Base-by-base conservation (phyloP, 2,329 filamentous ascomycete species). In the Venturiaceae sp. region DNA sequence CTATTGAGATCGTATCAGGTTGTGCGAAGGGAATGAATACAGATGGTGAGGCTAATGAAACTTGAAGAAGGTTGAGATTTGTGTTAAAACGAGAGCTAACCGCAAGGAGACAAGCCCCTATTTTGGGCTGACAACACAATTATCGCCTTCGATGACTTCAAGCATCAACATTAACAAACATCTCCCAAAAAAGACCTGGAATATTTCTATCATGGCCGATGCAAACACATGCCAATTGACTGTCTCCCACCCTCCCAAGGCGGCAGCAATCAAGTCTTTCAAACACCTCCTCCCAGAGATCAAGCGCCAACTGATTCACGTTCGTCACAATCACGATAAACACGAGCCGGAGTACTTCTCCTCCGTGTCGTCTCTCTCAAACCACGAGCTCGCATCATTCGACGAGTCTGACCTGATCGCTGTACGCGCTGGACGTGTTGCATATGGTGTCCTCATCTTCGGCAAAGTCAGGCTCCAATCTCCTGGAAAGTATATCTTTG, bases 291-390 rank as follows among this genome's bases (percentile, higher is more conserved):
- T 72, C 5, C 63, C 64, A 0, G 63, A 65, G 1, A 58, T 72
- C 13, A 72, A 71, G 58, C 58, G 65, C 3, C 63, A 68, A 57
- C 69, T 72, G 26, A 21, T 67, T 23, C 67, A 70, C 59, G 61
- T 72, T 4, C 69, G 71, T 2, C 70, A 63, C 52, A 58, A 68
- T 13, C 68, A 71, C 55, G 68, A 71, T 58, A 72, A 68, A 59
- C 69, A 73, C 58, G 69, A 72, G 53, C 67, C 68, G 7, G 67
- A 69, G 50, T 72, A 72, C 62, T 73, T 72, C 59, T 61, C 62
- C 39, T 63, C 65, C 5, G 68, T 72, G 55, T 75, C 74, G 50
- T 58, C 64, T 21, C 67, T 80, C 11, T 69, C 73, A 23, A 72
- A 76, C 53, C 64, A 67, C 11, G 67, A 71, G 0, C 65, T 71